Base-by-base conservation (phyloP, 129 eudicot species). In the Helichrysum umbraculigerum region DNA sequence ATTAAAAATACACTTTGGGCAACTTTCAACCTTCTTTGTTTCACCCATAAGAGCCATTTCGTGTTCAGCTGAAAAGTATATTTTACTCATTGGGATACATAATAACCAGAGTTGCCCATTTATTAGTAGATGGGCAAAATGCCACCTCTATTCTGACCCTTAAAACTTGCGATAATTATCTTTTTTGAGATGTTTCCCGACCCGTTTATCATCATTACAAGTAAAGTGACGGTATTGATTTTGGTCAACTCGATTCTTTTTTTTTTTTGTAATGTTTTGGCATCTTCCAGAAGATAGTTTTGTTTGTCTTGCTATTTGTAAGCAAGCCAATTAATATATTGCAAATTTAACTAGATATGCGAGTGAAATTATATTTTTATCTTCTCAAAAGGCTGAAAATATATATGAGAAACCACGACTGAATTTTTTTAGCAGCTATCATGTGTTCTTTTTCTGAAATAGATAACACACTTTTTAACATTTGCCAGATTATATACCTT, bases 401-500 rank as follows among this genome's bases (percentile, higher is more conserved):
- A 7, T 60, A 25, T 11, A 59, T 6, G 32, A 25, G 28, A 41
- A 59, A 21, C 64, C 47, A 41, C 12, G 19, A 57, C 32, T 59
- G 22, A 6, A 59, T 3, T 12, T 62, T 10, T 62, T 4, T 62
- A 30, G 68, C 21, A 29, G 68, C 68, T 30, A 63, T 63, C 42
- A 30, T 12, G 9, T 15, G 22, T 63, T 63, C n/a, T 30, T 5
- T 30, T 63, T 63, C 42, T 28, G 68, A 63, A 15, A 63, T 15
- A 64, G 11, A 1, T 30, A 9, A 64, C 69, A 25, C 39, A 64
- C 0, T 30, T 0, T 28, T 32, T 64, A 32, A 68, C 72, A 39
- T n/a, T 39, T 68, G 35, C 62, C 9, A 57, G 97, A 83, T 91
- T 57, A 87, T 91, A 60, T 92, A 87, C 85, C 87, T 87, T 50